A percentile compares a stretch with the other conserved stretches of the same genome.
Conservation (phyloP, 176 grass and related monocot species). For the Oryza glaberrima region DNA sequence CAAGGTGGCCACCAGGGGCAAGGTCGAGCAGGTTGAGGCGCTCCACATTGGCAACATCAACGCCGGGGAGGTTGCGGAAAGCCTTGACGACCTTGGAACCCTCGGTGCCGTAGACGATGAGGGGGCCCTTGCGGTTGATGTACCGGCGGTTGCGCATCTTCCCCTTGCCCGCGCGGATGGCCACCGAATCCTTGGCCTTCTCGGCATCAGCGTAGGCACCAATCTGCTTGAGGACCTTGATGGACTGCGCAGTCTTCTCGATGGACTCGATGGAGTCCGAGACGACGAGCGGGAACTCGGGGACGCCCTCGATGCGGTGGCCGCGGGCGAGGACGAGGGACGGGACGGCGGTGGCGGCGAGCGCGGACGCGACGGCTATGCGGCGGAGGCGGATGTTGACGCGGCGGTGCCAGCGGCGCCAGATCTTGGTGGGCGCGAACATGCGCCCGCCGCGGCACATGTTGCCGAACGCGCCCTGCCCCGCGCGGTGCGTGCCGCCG, state of each 20-base stretch:
- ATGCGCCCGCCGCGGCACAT: conserved; percentile 92
- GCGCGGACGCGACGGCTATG: conserved; percentile 60
- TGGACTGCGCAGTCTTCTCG: conserved; percentile 84
- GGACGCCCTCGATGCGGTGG: conserved; percentile 68
- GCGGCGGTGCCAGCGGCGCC: conserved; percentile 74
- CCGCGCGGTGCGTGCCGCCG: conserved; percentile 79
- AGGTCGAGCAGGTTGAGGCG: conserved; percentile 87
- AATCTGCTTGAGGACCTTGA: conserved; percentile 80
- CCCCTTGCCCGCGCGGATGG: conserved; percentile 71
- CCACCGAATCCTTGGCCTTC: conserved; percentile 80
- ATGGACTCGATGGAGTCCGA: conserved; percentile 66
- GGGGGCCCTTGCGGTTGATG: conserved; percentile 80
- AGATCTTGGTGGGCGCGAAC: conserved; percentile 83
- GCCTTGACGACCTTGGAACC: conserved; percentile 91
- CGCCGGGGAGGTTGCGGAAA: conserved; percentile 85
- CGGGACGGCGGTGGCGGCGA: conserved; percentile 75
- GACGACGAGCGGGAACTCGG: conserved; percentile 77
- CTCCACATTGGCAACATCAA: conserved; percentile 82
- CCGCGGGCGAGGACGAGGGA: conserved; percentile 74
- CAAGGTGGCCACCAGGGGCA: conserved; percentile 83
- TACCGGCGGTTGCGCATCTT: conserved; percentile 91
- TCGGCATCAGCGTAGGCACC: conserved; percentile 74
- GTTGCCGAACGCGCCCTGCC: conserved; percentile 93
- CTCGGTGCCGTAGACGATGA: conserved; percentile 80
- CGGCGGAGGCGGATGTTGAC: conserved; percentile 65